Percentiles rank a stretch among this genome's conserved stretches.
Conservation (phyloP, 1,284 basidiomycete genomes). For the Thecaphora thlaspeos region DNA sequence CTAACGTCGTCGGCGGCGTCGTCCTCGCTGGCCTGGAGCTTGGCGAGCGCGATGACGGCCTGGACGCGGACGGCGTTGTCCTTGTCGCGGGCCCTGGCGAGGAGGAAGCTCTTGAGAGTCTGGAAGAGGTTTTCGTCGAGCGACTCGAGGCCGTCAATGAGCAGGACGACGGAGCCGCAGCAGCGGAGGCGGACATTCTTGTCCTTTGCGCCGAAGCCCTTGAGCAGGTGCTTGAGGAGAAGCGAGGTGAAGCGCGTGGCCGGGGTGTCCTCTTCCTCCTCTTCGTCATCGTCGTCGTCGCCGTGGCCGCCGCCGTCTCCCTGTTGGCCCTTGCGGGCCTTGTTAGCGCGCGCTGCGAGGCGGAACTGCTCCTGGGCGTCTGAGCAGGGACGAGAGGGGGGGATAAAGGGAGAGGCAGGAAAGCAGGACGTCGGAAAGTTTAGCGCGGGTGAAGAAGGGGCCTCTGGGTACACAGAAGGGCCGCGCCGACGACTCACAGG, state of each 20-base stretch:
- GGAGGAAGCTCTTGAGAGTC: constrained; percentile 68
- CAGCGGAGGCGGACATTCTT: constrained; percentile 81
- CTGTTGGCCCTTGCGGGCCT: background rate
- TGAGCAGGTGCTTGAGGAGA: constrained; percentile 74
- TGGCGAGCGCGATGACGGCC: constrained; percentile 79
- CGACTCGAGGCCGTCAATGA: constrained; percentile 29
- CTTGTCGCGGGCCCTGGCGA: constrained; percentile 82
- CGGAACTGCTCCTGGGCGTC: constrained; percentile 48
- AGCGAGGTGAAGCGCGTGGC: constrained; percentile 71
- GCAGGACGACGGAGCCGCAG: constrained; percentile 67
- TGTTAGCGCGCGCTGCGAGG: constrained; percentile 24
- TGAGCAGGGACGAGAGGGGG: background rate
- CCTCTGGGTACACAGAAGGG: constrained; percentile 57
- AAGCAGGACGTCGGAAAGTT: too few relatives aligned
- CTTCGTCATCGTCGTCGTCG: constrained; percentile 59
- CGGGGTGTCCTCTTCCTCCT: constrained; percentile 72
- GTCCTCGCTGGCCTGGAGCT: constrained; percentile 68
- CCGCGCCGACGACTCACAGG: constrained; percentile 72
- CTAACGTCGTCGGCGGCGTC: constrained; percentile 63
- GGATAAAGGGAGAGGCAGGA: background rate
- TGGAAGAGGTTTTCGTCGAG: constrained; percentile 78
- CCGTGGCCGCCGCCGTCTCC: constrained; percentile 4
- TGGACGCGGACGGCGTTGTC: constrained; percentile 79
- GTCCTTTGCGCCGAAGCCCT: constrained; percentile 84
- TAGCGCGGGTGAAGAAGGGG: background rate